phyloP scores from a whole-genome alignment of 345 rosid genomes.

The Hevea brasiliensis region DNA sequence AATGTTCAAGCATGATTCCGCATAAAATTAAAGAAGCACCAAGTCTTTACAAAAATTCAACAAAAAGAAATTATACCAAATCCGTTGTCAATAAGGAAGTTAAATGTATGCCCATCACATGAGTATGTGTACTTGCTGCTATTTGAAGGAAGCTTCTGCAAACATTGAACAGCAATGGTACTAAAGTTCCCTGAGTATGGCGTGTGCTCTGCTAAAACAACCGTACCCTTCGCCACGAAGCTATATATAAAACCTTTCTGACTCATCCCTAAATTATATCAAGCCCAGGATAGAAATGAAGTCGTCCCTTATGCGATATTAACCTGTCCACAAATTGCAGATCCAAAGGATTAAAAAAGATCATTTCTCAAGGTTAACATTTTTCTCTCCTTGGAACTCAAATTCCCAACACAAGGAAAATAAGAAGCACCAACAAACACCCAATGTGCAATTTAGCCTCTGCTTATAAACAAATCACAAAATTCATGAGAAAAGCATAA shows the following conservation, averaged over 20 bases:
- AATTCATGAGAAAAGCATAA: not conserved
- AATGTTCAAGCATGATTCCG: constrained; percentile 7
- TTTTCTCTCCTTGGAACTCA: not conserved
- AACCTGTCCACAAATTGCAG: not conserved
- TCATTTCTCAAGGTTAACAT: not conserved
- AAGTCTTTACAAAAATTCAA: not conserved
- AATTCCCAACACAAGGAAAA: not conserved
- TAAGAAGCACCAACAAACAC: not conserved
- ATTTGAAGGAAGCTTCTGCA: constrained; percentile 86
- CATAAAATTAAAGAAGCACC: not conserved
- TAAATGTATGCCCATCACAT: constrained; percentile 89
- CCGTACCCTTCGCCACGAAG: constrained; percentile 92
- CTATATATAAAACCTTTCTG: constrained; percentile 93
- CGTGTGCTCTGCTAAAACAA: constrained; percentile 93
- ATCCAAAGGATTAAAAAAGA: not conserved
- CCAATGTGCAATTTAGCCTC: not conserved
- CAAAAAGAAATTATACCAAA: constrained; percentile 50
- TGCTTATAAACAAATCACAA: not conserved
- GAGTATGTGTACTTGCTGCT: constrained; percentile 96
- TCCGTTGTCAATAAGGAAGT: constrained; percentile 75
- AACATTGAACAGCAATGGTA: constrained; percentile 95
- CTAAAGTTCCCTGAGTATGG: constrained; percentile 91
- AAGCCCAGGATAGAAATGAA: constrained; percentile 6
- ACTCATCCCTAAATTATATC: constrained; percentile 49
- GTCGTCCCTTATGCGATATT: not conserved